Evolutionary conservation across 2,329 filamentous ascomycete genomes (phyloP), one percentile per base, ranked within the genome.

Genomic region (Trichoderma gracile): DNA sequence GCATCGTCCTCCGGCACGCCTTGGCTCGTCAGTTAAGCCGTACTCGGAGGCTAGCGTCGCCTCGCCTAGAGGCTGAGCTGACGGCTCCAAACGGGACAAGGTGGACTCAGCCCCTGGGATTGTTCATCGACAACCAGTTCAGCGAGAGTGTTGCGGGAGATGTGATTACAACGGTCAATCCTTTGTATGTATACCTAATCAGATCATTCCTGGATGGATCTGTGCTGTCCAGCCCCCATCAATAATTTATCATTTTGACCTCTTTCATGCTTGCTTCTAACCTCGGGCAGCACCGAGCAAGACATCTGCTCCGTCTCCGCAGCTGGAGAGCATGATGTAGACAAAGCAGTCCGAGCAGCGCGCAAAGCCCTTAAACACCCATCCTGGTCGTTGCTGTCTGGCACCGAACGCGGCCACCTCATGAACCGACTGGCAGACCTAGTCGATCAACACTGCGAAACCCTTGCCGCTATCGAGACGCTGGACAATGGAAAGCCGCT

Each of bases 51-150:
- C 19, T 65, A 14, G 53, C 23, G 8, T 52, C 58, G 21, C 45
- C 62, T 19, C 46, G 33, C 4, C 55, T 77, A 70, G 73, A 78
- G 54, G 77, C 85, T 64, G 82, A 91, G 71, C 82, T 94, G 65
- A 89, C 83, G 9, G 89, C 91, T 56, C 91, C 91, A 5, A 94
- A 94, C 77, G 90, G 90, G 70, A 82, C 79, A 75, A 87, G 84
- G 70, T 93, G 91, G 78, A 80, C 77, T 14, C 89, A 92, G 78
- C 90, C 90, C 2, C 81, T 85, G 50, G 91, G 91, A n/a, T 82
- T 94, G 9, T 93, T 93, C 77, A 92, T 93, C 79, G 90, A 91
- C 80, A 92, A 93, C 68, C 89, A 92, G 74, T 93, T 91, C 74
- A 87, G 92, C 60, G 81, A 86, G 71, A 86, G 87, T 63, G 86